Base-by-base conservation (phyloP, 371 early-diverging fungal species). In the Apophysomyces variabilis region DNA sequence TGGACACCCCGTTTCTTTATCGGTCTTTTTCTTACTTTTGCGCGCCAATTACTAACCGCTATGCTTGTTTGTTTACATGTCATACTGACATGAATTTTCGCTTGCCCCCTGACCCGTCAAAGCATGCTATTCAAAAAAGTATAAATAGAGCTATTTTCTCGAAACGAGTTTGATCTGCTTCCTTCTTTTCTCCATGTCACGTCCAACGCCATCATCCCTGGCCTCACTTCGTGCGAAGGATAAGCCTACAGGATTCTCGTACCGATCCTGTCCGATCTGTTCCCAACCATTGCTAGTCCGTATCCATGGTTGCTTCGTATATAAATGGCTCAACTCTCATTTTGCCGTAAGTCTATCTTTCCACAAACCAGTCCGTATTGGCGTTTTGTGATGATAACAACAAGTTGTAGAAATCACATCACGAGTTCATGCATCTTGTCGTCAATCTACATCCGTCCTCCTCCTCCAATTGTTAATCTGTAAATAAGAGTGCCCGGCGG, bases 391-490 rank as follows among this genome's bases (percentile, higher is more conserved):
- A 47, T 47, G 18, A 18, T 47, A 41, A 13, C 47, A 7, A n/a
- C 18, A 26, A 26, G 32, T 3, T 2, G 18, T 18, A 47, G 47
- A 47, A 47, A 47, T 47, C 47, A 47, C 47, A 47, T 47, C 47
- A 47, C 18, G 47, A 47, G 18, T 47, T 47, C n/a, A 47, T 47
- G 47, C 47, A 47, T 4, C 47, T 47, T 47, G 47, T 47, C 47
- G 47, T 47, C 47, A 47, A 47, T 18, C 47, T 47, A 47, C 47
- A 47, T 47, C 47, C 47, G n/a, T 47, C 47, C 18, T 47, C 47
- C 47, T 47, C 47, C 47, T 47, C 47, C 47, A 47, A 47, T 47
- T 47, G n/a, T 47, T 47, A 47, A n/a, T n/a, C 18, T 47, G 47
- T 47, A 47, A 11, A 47, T 47, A 47, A 47, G 4, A 47, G 18